Evolutionary conservation across 306 rosid species (phyloP).

Genomic region (Lupinus albus): DNA sequence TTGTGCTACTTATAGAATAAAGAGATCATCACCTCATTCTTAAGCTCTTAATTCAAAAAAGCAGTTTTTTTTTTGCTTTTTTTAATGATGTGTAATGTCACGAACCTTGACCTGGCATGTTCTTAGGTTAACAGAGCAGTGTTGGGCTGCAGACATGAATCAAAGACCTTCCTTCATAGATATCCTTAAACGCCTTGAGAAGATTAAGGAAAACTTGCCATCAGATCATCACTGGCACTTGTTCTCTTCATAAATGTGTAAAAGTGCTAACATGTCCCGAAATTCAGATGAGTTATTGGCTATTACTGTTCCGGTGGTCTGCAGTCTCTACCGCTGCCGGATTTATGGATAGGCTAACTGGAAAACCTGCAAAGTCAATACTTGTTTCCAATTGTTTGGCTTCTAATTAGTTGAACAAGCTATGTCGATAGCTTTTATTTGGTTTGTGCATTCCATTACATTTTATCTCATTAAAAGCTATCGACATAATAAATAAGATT

Average conservation of each 20-base stretch:
- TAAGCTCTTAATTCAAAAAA: too few species aligned
- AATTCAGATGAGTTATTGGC: slow-evolving; percentile 41
- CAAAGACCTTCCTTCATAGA: slow-evolving; percentile 90
- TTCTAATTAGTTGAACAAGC: slow-evolving; percentile 34
- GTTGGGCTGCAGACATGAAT: slow-evolving; percentile 87
- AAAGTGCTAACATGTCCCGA: slow-evolving; percentile 36
- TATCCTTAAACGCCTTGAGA: slow-evolving; percentile 88
- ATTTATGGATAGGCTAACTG: slow-evolving; percentile 47
- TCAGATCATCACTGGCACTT: slow-evolving; percentile 83
- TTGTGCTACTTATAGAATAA: too few species aligned
- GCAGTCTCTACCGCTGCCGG: slow-evolving; percentile 35
- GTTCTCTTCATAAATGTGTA: slow-evolving; percentile 53
- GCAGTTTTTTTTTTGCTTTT: slow-evolving; percentile 11
- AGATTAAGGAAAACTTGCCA: slow-evolving; percentile 68
- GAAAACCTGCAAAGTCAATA: slow-evolving; percentile 38
- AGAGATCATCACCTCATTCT: too few species aligned
- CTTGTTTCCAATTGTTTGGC: slow-evolving; percentile 35
- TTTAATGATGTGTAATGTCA: slow-evolving; percentile 30
- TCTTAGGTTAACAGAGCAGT: slow-evolving; percentile 71
- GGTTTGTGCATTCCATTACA: slow-evolving; percentile 26
- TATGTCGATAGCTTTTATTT: slow-evolving; percentile 29
- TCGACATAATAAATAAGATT: too few species aligned
- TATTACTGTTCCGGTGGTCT: slow-evolving; percentile 41
- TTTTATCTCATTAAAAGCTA: slow-evolving; percentile 2
- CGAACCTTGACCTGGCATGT: slow-evolving; percentile 32